A percentile compares a stretch with the other conserved stretches of the same genome.
phyloP scores from a whole-genome alignment of 495 filamentous ascomycete genomes.

The Copromyces sp. region DNA sequence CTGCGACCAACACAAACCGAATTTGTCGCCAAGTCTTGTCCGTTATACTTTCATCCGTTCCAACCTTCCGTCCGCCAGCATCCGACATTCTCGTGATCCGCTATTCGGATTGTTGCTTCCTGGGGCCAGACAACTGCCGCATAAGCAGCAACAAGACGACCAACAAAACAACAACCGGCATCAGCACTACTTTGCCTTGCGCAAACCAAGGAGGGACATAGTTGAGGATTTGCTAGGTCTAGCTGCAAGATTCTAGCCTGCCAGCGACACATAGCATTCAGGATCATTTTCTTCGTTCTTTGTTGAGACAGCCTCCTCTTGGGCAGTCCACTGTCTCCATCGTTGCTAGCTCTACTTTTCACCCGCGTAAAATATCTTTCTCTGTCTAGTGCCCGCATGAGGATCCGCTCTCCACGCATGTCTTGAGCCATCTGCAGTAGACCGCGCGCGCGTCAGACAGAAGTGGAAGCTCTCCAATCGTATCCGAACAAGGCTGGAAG shows the following conservation, averaged over 20 bases:
- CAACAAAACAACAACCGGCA: background rate
- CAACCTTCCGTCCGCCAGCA: background rate
- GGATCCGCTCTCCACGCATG: constrained; percentile 17
- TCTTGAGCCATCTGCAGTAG: constrained; percentile 24
- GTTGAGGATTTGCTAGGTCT: background rate
- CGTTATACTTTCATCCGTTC: background rate
- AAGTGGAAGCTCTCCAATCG: constrained; percentile 5
- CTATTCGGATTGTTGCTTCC: background rate
- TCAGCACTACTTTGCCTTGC: background rate
- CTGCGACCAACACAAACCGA: background rate
- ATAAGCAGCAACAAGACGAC: background rate
- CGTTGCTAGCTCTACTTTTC: constrained; percentile 4
- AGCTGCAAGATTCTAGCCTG: background rate
- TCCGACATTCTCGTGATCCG: background rate
- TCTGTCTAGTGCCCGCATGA: constrained; percentile 23
- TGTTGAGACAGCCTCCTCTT: background rate
- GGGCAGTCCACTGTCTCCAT: background rate
- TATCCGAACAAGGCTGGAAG: background rate
- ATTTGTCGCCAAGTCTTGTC: background rate
- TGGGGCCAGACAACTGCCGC: background rate
- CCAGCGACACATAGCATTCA: background rate
- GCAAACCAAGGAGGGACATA: background rate
- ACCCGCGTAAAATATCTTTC: constrained; percentile 18
- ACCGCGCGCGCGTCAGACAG: constrained; percentile 2
- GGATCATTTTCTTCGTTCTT: background rate